Evolutionary conservation across 2,329 filamentous ascomycete species (phyloP).

Genomic region (Parastagonospora avenae): DNA sequence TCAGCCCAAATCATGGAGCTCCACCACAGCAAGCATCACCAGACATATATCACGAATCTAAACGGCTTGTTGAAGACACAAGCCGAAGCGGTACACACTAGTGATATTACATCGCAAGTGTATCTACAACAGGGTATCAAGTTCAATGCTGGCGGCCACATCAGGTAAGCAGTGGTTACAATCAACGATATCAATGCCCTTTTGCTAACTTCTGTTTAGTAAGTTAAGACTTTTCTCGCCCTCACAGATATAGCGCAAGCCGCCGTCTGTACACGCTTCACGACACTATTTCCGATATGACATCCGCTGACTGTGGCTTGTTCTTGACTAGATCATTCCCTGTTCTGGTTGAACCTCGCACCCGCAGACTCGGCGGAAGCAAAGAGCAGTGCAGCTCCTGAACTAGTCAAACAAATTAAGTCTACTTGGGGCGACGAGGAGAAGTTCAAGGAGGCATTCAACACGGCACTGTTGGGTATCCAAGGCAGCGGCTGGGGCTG

Average conservation of each 20-base stretch:
- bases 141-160: slow-evolving; percentile 90
- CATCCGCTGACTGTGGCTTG: too few relatives aligned
- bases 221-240: too few relatives aligned
- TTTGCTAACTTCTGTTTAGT: too few relatives aligned
- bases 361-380: slow-evolving; percentile 65
- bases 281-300: too few relatives aligned
- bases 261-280: too few relatives aligned
- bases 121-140: slow-evolving; percentile 73
- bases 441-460: slow-evolving; percentile 69
- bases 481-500: slow-evolving; percentile 90
- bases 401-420: slow-evolving; percentile 65
- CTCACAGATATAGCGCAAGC: too few relatives aligned
- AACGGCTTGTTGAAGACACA: slow-evolving; percentile 70
- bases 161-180: slow-evolving; percentile 53
- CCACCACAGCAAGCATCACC: slow-evolving; percentile 79
- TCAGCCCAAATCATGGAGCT: slow-evolving; percentile 80
- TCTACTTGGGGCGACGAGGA: slow-evolving; percentile 72
- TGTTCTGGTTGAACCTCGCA: slow-evolving; percentile 87
- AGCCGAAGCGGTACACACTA: slow-evolving; percentile 58
- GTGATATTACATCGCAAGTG: slow-evolving; percentile 68
- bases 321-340: slow-evolving; percentile 65
- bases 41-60: slow-evolving; percentile 77
- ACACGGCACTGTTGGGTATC: slow-evolving; percentile 68
- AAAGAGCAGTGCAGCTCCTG: slow-evolving; percentile 59
- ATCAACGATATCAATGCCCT: too few relatives aligned